Conservation (phyloP, 257 asterid species). For the Asclepias syriaca region DNA sequence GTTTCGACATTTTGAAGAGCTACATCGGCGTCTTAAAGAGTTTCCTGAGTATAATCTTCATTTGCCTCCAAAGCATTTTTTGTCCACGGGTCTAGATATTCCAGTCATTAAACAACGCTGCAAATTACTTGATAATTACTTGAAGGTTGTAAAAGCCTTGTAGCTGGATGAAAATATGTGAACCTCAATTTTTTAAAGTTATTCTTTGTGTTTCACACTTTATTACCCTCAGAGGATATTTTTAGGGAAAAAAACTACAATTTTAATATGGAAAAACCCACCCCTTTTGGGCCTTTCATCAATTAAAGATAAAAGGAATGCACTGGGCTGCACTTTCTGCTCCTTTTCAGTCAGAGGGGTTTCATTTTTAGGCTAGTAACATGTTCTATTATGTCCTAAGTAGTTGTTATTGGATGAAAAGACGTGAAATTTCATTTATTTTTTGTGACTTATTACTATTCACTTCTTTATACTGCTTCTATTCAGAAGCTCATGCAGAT, state of each 20-base stretch:
- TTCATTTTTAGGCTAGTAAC: neutral
- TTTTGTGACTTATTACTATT: neutral
- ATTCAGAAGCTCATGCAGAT: conserved; percentile 83
- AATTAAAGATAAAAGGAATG: neutral
- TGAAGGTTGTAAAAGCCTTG: conserved; percentile 54
- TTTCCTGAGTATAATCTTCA: conserved; percentile 84
- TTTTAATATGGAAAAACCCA: neutral
- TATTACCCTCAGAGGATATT: neutral
- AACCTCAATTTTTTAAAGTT: neutral
- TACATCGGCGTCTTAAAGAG: conserved; percentile 93
- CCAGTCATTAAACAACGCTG: conserved; percentile 79
- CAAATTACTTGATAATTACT: conserved; percentile 77
- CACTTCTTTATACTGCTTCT: conserved; percentile 18
- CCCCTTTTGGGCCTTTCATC: neutral
- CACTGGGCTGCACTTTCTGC: neutral
- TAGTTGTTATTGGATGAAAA: neutral
- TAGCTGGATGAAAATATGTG: conserved; percentile 9
- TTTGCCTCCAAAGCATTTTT: conserved; percentile 97
- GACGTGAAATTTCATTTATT: neutral
- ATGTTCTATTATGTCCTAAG: neutral
- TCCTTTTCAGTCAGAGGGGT: neutral
- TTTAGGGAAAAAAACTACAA: neutral
- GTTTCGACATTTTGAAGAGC: conserved; percentile 93
- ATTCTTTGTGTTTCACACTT: neutral
- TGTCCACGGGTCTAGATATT: conserved; percentile 80